Evolutionary conservation across 1,139 yeast species (phyloP), one percentile per base, ranked within the genome.

Genomic region (Hyphopichia burtonii): DNA sequence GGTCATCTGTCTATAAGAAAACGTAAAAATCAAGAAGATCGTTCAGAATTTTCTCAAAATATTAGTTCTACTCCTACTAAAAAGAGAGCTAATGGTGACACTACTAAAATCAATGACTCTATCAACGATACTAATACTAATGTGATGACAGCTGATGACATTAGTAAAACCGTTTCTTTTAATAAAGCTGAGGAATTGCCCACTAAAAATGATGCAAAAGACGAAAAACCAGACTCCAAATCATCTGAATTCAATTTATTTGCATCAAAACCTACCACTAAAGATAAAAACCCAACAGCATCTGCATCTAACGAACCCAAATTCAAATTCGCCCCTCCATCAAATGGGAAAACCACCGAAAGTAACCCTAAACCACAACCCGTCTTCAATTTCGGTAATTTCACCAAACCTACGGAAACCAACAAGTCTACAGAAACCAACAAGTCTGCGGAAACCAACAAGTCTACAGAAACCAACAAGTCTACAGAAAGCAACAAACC

Each of bases 161-260:
- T 71, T 18, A 56, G 60, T 31, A 65, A 66, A 36, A 68, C 76
- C 1, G 58, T 68, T 9, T 59, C 66, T 25, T 69, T 61, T 44
- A 68, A 65, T 43, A 63, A 60, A 44, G 61, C 72, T 9, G 63
- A 61, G 37, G 56, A 55, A 16, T 52, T 65, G 31, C 58, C 62
- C 4, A 39, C 36, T 11, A 31, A 36, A 27, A 53, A 53, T 38
- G 58, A 33, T 19, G n/a, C 18, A 30, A 30, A 16, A n/a, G n/a
- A 16, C 4, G 18, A 30, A 11, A 14, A 9, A 5, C 7, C 28
- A 4, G 28, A 12, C 12, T 25, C 23, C 8, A 20, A 5, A 6
- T 20, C 23, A 20, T 20, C 23, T 10, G 34, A 32, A n/a, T 32
- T 33, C n/a, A n/a, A 33, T 18, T 20, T 33, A 20, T 33, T 33